Evolutionary conservation across 768 basidiomycete species (phyloP).

Genomic region (Rhizopogon vinicolor): DNA sequence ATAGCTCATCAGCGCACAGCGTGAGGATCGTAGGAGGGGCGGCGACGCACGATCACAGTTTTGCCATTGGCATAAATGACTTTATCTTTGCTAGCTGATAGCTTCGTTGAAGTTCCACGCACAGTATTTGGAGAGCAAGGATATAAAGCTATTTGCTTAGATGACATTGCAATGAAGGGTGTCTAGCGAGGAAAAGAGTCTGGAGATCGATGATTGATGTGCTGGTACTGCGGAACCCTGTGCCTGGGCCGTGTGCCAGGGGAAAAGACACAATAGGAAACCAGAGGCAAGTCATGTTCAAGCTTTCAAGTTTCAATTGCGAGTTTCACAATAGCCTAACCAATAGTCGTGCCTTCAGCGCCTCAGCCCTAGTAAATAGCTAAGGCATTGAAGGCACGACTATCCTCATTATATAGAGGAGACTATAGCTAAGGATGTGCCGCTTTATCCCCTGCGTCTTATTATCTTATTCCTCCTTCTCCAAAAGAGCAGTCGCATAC

Average conservation of each 20-base stretch:
- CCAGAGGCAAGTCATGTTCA: too few species aligned
- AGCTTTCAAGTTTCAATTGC: too few species aligned
- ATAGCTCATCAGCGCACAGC: neutral
- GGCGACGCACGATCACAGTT: constrained; percentile 72
- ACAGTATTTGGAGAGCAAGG: constrained; percentile 68
- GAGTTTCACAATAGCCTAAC: too few species aligned
- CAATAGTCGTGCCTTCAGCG: too few species aligned
- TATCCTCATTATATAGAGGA: too few species aligned
- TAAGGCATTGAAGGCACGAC: too few species aligned
- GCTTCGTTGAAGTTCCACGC: constrained; percentile 67
- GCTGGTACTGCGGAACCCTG: constrained; percentile 6
- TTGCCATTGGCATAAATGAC: constrained; percentile 83
- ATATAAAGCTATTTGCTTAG: constrained; percentile 46
- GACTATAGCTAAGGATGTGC: too few species aligned
- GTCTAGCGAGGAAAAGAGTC: neutral
- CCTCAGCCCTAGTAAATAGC: too few species aligned
- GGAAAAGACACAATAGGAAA: constrained; percentile 1
- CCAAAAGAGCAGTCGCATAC: too few species aligned
- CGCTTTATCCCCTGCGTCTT: too few species aligned
- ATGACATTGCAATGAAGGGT: constrained; percentile 37
- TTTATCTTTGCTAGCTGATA: constrained; percentile 72
- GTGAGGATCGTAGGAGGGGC: neutral
- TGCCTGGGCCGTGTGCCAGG: constrained; percentile 6
- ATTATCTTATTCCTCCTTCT: too few species aligned
- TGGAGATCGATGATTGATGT: neutral